Evolutionary conservation across 2,329 filamentous ascomycete species (phyloP), one percentile per base, ranked within the genome.

Genomic region (Hirsutella thompsonii): DNA sequence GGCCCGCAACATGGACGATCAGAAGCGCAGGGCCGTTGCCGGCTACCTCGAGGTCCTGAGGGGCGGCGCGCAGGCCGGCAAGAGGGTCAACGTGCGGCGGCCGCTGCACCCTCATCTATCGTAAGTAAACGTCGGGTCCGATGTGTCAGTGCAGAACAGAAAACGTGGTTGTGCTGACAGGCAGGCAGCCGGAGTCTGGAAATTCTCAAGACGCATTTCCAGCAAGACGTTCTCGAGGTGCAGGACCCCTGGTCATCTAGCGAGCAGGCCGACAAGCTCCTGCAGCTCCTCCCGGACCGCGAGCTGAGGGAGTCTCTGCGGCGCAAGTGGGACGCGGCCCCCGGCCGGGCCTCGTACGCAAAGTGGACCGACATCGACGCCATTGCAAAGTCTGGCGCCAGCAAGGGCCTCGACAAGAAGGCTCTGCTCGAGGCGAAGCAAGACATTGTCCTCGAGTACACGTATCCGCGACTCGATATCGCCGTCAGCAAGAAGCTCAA

Each of bases 401-500:
- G 79, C 55, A 82, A 79, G 54, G 70, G 72, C 9, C 72, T 94
- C n/a, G 81, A 92, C 50, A 61, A 79, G 0, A 77, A 73, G 47
- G 77, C 81, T 2, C 72, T 98, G 11, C 73, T 83, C 8, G 86
- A 95, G 53, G 87, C 88, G 19, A 96, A 95, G 64, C 88, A 95
- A 59, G 92, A 96, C 56, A 84, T 98, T 46, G 81, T 96, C 3
- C 76, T 98, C 23, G 92, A 98, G 63, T 96, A 98, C 64, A 95
- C 92, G 6, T 98, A 98, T 61, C 92, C 92, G 3, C 82, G 92
- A 32, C 83, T 98, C 41, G 92, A 98, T 69, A 89, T 92, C 46
- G 88, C 94, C 61, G 92, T 98, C 57, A 92, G 84, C 56, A 96
- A 96, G 70, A 94, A 95, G 59, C 77, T 94, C 43, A 96, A 95